Base-by-base conservation (phyloP, 2,329 filamentous ascomycete genomes). In the Macrophomina tecta region DNA sequence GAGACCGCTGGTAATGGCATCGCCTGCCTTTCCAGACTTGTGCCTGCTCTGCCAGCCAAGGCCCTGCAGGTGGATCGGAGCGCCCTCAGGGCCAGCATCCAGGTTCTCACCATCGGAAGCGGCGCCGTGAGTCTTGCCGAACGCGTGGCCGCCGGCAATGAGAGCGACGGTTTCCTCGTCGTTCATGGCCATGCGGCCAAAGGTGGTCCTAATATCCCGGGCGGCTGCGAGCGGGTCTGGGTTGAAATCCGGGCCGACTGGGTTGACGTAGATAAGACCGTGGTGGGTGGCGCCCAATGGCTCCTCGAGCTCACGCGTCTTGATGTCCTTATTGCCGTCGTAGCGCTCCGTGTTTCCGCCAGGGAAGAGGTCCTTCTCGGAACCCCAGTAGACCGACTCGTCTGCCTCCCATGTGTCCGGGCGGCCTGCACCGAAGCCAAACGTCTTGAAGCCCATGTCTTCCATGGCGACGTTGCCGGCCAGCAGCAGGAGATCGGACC, bases 261-360 rank as follows among this genome's bases (percentile, higher is more conserved):
- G 91, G 81, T 94, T 93, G 69, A 93, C 90, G 77, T 94, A 94
- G 76, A 94, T 93, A 73, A 94, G 81, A 74, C 91, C 91, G 88
- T 91, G 91, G 80, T 91, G 87, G 36, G 88, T 83, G 51, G 90
- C 88, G 7, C 82, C 90, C 14, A 93, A 78, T 2, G 90, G 90
- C 73, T 84, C 78, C 80, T 93, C 90, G 5, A 92, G 84, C 30
- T 91, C 84, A 68, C 89, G 87, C 28, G 81, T 82, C 79, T 89
- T 85, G 48, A 77, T 75, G 40, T 77, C 71, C 69, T 79, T 80
- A 70, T 82, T 75, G 65, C 86, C 85, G 28, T 83, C 74, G 77
- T 93, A 93, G 61, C 91, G 91, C 64, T 87, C 86, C 18, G 92
- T 87, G 75, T 92, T 92, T 73, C 89, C 90, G 5, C 5, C 38